These are phyloP conservation scores for Geotrichum bryndzae DNA, from an alignment of 1,139 yeast genomes.

Conservation along the genomic window DNA sequence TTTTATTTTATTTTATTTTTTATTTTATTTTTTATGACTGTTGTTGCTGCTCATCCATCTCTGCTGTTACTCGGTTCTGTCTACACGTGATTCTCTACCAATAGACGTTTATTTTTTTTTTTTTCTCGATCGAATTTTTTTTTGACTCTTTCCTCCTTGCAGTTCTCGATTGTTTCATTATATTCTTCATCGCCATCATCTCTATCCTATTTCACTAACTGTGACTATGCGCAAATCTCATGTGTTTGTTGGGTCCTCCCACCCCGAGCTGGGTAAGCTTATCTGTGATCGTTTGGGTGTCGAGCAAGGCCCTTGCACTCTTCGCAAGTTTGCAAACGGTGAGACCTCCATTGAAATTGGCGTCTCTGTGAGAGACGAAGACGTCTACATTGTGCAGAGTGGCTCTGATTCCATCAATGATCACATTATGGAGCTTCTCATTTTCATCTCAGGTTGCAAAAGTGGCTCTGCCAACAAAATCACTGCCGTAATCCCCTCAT, in stretches of 20 bases:
- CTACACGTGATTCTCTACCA: not conserved
- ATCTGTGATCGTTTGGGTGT: conserved; percentile 90
- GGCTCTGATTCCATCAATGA: conserved; percentile 88
- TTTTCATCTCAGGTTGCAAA: conserved; percentile 88
- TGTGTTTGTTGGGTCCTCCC: conserved; percentile 93
- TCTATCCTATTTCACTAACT: not conserved
- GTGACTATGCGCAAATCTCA: conserved; percentile 84
- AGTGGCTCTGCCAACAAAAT: conserved; percentile 97
- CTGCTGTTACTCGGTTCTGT: not conserved
- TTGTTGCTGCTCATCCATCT: not conserved
- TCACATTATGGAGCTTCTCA: conserved; percentile 92
- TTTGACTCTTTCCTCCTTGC: not conserved
- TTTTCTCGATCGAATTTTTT: not conserved
- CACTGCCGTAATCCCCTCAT: conserved; percentile 95
- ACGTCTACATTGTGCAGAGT: conserved; percentile 90
- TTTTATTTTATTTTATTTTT: too few species aligned
- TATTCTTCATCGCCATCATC: not conserved
- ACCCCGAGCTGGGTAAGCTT: conserved; percentile 84
- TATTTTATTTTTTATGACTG: too few species aligned
- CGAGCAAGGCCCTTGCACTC: conserved; percentile 89
- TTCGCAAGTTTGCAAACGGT: conserved; percentile 90
- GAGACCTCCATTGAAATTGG: conserved; percentile 97
- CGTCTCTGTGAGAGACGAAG: conserved; percentile 90
- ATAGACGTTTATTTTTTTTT: not conserved
- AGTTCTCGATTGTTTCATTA: not conserved